Percentiles rank a stretch among this genome's conserved stretches.
phyloP scores from a whole-genome alignment of 805 yeast genomes.

The Cyberlindnera samutprakarnensis region DNA sequence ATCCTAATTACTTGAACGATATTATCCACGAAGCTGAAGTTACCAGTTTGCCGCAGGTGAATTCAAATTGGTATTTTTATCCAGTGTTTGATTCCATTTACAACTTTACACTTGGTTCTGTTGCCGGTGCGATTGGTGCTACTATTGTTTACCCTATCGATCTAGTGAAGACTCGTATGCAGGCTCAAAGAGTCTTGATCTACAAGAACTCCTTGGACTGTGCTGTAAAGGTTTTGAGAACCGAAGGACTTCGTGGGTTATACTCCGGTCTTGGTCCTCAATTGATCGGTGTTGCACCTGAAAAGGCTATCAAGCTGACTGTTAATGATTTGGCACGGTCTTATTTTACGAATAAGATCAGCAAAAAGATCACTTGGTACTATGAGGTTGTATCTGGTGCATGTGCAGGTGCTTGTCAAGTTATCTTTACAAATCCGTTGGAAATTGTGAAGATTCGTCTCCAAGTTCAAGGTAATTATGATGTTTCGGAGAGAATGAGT shows the following conservation, averaged over 20 bases:
- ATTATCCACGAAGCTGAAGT: constrained; percentile 13
- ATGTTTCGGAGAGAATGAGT: constrained; percentile 23
- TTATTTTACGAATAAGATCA: constrained; percentile 46
- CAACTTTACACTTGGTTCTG: constrained; percentile 83
- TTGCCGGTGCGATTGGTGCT: constrained; percentile 98
- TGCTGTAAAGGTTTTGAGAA: constrained; percentile 62
- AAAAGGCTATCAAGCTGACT: constrained; percentile 92
- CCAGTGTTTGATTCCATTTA: constrained; percentile 80
- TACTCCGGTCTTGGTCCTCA: constrained; percentile 94
- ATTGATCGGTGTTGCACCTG: constrained; percentile 96
- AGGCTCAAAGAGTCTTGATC: constrained; percentile 73
- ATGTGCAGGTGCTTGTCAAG: constrained; percentile 95
- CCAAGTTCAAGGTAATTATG: constrained; percentile 81
- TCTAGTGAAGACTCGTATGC: constrained; percentile 94
- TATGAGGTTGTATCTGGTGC: constrained; percentile 88
- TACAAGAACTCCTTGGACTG: constrained; percentile 85
- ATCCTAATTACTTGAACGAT: constrained; percentile 30
- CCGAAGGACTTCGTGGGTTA: constrained; percentile 79
- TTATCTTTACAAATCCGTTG: constrained; percentile 89
- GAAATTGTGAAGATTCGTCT: constrained; percentile 93
- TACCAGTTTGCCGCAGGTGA: constrained; percentile 7
- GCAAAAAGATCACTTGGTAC: constrained; percentile 40
- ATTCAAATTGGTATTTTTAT: constrained; percentile 34
- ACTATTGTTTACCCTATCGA: constrained; percentile 96
- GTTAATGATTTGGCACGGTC: constrained; percentile 85